Evolutionary conservation across 108 stramenopile species (phyloP).

Genomic region (Phaeodactylum tricornutum): DNA sequence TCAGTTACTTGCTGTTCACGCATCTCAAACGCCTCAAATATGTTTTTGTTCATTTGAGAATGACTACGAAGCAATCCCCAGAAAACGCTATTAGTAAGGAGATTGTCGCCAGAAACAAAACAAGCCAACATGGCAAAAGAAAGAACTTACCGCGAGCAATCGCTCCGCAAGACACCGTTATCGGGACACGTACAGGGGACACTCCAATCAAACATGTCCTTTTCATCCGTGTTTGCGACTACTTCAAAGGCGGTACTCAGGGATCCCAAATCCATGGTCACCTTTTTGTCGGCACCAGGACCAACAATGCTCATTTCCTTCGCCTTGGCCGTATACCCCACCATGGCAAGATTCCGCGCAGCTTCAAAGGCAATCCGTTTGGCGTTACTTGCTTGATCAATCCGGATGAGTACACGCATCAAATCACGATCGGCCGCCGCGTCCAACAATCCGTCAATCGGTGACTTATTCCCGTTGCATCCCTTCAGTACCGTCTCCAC

Average conservation of each 20-base stretch:
- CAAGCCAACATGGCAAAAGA: not conserved
- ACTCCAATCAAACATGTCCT: constrained; percentile 64
- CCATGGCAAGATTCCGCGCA: constrained; percentile 72
- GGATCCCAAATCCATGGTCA: constrained; percentile 24
- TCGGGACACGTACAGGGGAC: constrained; percentile 70
- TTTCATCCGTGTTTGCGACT: constrained; percentile 26
- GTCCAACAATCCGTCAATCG: constrained; percentile 75
- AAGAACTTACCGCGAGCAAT: constrained; percentile 63
- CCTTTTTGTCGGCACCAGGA: constrained; percentile 20
- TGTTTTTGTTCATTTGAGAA: constrained; percentile 59
- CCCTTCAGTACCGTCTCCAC: constrained; percentile 84
- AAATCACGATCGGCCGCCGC: constrained; percentile 69
- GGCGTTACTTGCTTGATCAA: constrained; percentile 41
- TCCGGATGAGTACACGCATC: constrained; percentile 51
- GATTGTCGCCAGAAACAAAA: too few relatives aligned
- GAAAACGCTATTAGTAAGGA: not conserved
- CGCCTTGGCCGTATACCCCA: constrained; percentile 73
- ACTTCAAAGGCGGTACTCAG: constrained; percentile 44
- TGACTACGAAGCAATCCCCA: constrained; percentile 52
- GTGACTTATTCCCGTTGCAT: constrained; percentile 74
- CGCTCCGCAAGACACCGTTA: constrained; percentile 60
- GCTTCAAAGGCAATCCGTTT: constrained; percentile 74
- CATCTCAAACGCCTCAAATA: constrained; percentile 63
- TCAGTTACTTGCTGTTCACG: constrained; percentile 37
- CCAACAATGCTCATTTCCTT: constrained; percentile 46